Evolutionary conservation across 495 filamentous ascomycete genomes (phyloP), one percentile per base, ranked within the genome.

Genomic region (Diplogelasinospora grovesii): DNA sequence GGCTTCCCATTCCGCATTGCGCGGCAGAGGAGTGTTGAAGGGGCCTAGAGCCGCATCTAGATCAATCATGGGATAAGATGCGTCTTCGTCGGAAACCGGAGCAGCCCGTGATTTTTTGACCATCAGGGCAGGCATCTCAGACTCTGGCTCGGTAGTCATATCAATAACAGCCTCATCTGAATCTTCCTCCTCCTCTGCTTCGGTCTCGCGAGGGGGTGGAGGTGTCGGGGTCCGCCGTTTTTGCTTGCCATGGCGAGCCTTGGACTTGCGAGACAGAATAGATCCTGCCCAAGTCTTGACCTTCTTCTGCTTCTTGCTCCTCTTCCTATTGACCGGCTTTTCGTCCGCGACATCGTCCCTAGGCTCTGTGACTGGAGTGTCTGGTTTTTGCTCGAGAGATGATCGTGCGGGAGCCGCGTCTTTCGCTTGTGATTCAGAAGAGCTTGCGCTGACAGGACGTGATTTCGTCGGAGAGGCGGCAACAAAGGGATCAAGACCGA

Each of bases 11-110:
- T 74, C 73, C 11, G 71, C 58, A 47, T 74, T 75, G 36, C 61
- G 66, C 48, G 70, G 71, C 43, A 75, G 65, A 3, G 87, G 86
- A 1, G 86, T 90, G 53, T 92, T 89, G 64, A 94, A 94, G 0
- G 92, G 89, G 2, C 86, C 86, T 8, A 98, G 68, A n/a, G 90
- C 92, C 24, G 89, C 92, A 69, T 98, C 92, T 27, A 98, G 68
- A 64, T 98, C 92, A 38, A 98, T 90, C 43, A 95, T 77, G 4
- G 83, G 85, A 50, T 80, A 88, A 33, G 80, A 68, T 2, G 66
- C 48, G 38, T 86, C 81, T 23, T 75, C 70, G 9, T 82, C 77
- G 0, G 48, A 41, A 25, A 35, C 13, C 3, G 46, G 39, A 4
- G 28, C 25, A 5, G 34, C 38, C 20, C 52, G 36, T 14, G 56